These are phyloP conservation scores for Lithocarpus polystachyus DNA, from an alignment of 306 rosid genomes.

Conservation along the genomic window DNA sequence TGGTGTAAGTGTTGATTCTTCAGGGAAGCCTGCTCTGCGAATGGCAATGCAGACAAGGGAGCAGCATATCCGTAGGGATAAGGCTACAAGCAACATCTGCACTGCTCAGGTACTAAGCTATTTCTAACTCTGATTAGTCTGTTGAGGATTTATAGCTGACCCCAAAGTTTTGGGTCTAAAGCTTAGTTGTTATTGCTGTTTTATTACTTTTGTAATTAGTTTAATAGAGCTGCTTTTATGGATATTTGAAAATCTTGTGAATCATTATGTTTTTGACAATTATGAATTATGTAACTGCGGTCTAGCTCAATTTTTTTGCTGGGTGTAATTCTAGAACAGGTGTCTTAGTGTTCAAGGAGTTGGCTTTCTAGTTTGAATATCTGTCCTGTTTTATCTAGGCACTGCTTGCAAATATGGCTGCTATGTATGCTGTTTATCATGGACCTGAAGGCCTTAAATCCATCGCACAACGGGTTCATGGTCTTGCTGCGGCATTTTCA, in stretches of 20 bases:
- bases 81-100: slow-evolving; percentile 99
- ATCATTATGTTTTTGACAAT: not conserved
- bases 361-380: slow-evolving; percentile 22
- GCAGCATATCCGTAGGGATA: slow-evolving; percentile 97
- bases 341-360: slow-evolving; percentile 1
- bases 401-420: slow-evolving; percentile 98
- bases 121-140: not conserved
- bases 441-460: slow-evolving; percentile 95
- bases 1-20: slow-evolving; percentile 91
- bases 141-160: too few species aligned
- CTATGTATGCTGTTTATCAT: slow-evolving; percentile 97
- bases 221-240: not conserved
- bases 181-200: not conserved
- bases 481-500: slow-evolving; percentile 89
- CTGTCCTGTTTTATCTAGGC: slow-evolving; percentile 50
- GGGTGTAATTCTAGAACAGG: not conserved
- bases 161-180: too few species aligned
- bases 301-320: not conserved
- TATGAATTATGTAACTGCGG: not conserved
- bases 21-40: slow-evolving; percentile 86
- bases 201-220: not conserved
- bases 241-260: not conserved
- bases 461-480: slow-evolving; percentile 84
- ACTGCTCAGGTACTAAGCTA: slow-evolving; percentile 85
- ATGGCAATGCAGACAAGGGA: slow-evolving; percentile 99